These are phyloP conservation scores for Metschnikowia borealis DNA, from an alignment of 805 yeast species.

Conservation along the genomic window DNA sequence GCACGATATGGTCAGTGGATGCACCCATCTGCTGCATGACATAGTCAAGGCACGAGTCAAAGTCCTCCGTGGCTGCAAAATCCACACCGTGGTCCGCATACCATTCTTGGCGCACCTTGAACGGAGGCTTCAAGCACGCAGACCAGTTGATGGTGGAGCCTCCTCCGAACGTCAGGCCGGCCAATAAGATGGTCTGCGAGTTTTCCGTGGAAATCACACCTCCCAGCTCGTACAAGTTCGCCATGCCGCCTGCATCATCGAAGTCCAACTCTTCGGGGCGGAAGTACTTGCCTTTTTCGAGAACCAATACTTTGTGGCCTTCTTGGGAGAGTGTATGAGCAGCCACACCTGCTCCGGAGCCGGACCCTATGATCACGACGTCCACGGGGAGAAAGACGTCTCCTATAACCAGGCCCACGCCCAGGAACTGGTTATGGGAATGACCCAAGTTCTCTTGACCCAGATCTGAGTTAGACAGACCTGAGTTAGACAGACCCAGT, in stretches of 20 bases:
- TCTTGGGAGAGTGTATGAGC: constrained; percentile 43
- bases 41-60: constrained; percentile 43
- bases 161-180: constrained; percentile 56
- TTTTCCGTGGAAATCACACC: constrained; percentile 36
- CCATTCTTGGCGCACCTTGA: constrained; percentile 50
- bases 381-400: constrained; percentile 39
- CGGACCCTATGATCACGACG: constrained; percentile 49
- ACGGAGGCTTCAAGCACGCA: constrained; percentile 48
- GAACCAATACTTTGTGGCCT: constrained; percentile 42
- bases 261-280: constrained; percentile 32
- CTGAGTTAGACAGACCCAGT: no score
- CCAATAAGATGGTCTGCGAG: constrained; percentile 35
- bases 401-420: constrained; percentile 15
- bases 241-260: constrained; percentile 35
- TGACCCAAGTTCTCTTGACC: constrained; percentile 19
- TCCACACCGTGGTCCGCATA: constrained; percentile 42
- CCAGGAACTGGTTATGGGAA: no score
- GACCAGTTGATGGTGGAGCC: constrained; percentile 59
- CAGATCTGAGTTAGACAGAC: constrained; percentile 22
- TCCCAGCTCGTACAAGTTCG: constrained; percentile 35
- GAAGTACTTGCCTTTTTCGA: constrained; percentile 50
- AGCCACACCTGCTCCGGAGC: constrained; percentile 51
- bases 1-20: constrained; percentile 32
- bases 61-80: constrained; percentile 41
- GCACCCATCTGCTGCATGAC: constrained; percentile 50